phyloP scores from a whole-genome alignment of 2,329 filamentous ascomycete genomes.

The Diplodia intermedia region DNA sequence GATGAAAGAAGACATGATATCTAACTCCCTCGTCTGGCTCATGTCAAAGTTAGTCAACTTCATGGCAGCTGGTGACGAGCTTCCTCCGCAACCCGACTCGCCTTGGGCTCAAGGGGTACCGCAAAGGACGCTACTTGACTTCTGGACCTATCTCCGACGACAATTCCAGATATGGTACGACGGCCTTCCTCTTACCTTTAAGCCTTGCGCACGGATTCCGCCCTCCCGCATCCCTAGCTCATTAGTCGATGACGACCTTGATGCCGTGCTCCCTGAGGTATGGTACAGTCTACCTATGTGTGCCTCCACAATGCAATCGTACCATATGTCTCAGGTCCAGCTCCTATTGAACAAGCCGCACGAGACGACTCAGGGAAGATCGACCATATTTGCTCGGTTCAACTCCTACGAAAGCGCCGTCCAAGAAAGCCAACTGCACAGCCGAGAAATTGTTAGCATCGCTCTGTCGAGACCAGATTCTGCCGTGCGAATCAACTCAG shows the following conservation, averaged over 20 bases:
- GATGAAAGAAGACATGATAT: constrained; percentile 69
- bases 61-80: constrained; percentile 63
- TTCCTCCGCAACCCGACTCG: constrained; percentile 49
- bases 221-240: constrained; percentile 41
- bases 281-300: constrained; percentile 71
- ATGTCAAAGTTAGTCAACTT: constrained; percentile 71
- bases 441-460: constrained; percentile 68
- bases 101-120: constrained; percentile 53
- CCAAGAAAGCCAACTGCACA: constrained; percentile 63
- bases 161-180: constrained; percentile 67
- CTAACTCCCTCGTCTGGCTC: constrained; percentile 70
- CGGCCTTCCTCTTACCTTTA: constrained; percentile 66
- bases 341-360: constrained; percentile 66
- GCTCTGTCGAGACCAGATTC: constrained; percentile 63
- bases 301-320: constrained; percentile 69
- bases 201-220: constrained; percentile 60
- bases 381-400: constrained; percentile 61
- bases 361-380: constrained; percentile 60
- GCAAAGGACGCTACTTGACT: constrained; percentile 58
- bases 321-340: constrained; percentile 69
- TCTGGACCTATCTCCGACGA: constrained; percentile 62
- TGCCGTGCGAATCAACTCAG: constrained; percentile 63
- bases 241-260: constrained; percentile 41
- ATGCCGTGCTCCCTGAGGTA: constrained; percentile 60
- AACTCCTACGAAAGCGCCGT: constrained; percentile 64